Conservation (phyloP, 768 basidiomycete species). For the Serendipita vermifera region DNA sequence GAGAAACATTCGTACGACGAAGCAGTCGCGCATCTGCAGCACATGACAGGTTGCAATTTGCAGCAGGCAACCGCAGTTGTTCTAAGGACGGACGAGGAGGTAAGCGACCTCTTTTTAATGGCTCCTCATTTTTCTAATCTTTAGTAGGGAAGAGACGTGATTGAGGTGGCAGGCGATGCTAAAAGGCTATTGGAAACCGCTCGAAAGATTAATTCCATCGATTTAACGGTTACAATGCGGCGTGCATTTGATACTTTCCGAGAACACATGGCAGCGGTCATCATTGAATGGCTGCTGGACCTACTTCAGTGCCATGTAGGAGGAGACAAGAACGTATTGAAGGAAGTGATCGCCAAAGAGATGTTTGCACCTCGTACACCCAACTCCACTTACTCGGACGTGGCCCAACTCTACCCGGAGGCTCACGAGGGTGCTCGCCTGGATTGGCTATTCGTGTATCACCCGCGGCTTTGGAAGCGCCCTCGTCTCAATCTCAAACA, state of each 20-base stretch:
- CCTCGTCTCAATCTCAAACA: conserved; percentile 71
- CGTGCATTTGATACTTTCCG: conserved; percentile 78
- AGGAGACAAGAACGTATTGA: conserved; percentile 49
- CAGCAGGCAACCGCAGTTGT: conserved; percentile 47
- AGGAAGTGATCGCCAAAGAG: conserved; percentile 60
- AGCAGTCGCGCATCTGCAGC: conserved; percentile 54
- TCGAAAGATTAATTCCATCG: conserved; percentile 69
- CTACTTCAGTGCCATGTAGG: conserved; percentile 60
- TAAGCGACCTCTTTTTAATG: conserved; percentile 15
- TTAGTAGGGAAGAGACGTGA: conserved; percentile 54
- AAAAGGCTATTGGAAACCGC: conserved; percentile 60
- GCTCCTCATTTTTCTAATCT: neutral
- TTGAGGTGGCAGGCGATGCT: conserved; percentile 52
- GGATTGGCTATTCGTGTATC: conserved; percentile 68
- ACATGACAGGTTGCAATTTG: conserved; percentile 35
- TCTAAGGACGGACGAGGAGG: conserved; percentile 52
- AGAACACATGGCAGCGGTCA: conserved; percentile 69
- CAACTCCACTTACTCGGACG: conserved; percentile 32
- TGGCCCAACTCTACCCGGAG: conserved; percentile 25
- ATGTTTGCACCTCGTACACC: conserved; percentile 48
- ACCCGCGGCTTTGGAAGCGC: conserved; percentile 74
- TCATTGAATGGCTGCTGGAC: conserved; percentile 79
- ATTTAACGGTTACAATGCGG: conserved; percentile 81
- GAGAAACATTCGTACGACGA: conserved; percentile 93
- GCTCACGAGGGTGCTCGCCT: conserved; percentile 42